Base-by-base conservation (phyloP, 2,329 filamentous ascomycete species). In the Penicillium nordicum region DNA sequence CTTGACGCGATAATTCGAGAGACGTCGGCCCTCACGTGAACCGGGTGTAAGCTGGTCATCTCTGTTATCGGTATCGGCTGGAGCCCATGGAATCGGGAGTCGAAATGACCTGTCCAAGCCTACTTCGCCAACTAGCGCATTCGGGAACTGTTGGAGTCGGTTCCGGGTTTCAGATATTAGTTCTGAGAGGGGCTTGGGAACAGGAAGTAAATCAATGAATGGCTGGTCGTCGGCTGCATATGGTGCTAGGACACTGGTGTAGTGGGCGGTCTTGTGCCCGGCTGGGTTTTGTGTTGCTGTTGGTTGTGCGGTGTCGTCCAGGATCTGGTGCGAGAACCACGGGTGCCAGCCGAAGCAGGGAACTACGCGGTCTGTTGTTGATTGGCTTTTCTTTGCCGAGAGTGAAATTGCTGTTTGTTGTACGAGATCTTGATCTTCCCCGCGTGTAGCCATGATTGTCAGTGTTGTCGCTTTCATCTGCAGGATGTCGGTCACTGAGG, bases 291-390 rank as follows among this genome's bases (percentile, higher is more conserved):
- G 25, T 30, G 36, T 29, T 10, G 55, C 47, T 18, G 51, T 68
- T 21, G 60, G 36, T 6, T 48, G 44, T 16, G 53, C 40, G 4
- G 48, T 58, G 51, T 83, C 76, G 61, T 79, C 74, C 62, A 80
- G 78, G 66, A 87, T 80, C 58, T 85, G 82, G 66, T 88, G 80
- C 0, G 84, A 83, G 67, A 87, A 87, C 85, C 85, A 88, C 0
- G 85, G 85, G 70, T 88, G 85, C 85, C 85, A 88, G 37, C 85
- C 85, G 67, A 87, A 88, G 49, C 82, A 83, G 0, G 85, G 85
- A 0, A 87, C 65, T 27, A 87, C 72, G 55, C 77, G 79, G 58
- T 78, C 74, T 42, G 74, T 25, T 43, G 21, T 5, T 23, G 49
- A 53, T 42, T 52, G 25, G 14, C 29, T 40, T n/a, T 61, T 25